Evolutionary conservation across 306 rosid genomes (phyloP), one percentile per base, ranked within the genome.

Genomic region (Sphenostylis stenocarpa): DNA sequence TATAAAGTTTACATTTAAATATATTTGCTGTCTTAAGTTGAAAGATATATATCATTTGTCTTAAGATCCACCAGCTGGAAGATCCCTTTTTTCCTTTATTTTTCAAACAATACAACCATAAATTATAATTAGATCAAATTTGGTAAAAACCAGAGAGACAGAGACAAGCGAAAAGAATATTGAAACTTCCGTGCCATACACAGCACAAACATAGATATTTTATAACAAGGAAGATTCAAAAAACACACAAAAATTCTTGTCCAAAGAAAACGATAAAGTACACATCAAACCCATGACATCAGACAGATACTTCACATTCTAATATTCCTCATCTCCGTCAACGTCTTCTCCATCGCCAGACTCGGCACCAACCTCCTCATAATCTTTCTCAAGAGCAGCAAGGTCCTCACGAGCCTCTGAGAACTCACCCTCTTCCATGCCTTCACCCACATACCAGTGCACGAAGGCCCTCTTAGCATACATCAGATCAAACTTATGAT

Each of bases 381-480:
- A 93, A 69, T 93, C 98, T 87, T 93, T 93, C 89, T 93, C 98
- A 19, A 93, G 76, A 4, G 98, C 98, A 78, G 98, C 98, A 21
- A 93, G 96, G 69, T 93, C 98, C 88, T 93, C 96, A 31, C 98
- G 91, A 19, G 98, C 98, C 88, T 93, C 98, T 0, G 98, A 93
- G 86, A 93, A 93, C 78, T 93, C 98, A 17, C 98, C 98, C 83
- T 92, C 97, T 79, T 93, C 98, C 97, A 93, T 93, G 1, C 97
- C 97, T 85, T 93, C 97, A 74, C 97, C 96, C 0, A 93, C 97
- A 28, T 93, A 93, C 97, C 97, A 93, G 66, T 93, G 97, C 58
- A 93, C 97, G 20, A 93, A 93, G n/a, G 97, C 97, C 28, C 97
- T 88, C 87, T 93, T 93, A 7, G 97, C 96, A 49, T 93, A 93